Percentiles rank a stretch among this genome's conserved stretches.
These are phyloP conservation scores for Calonectria henricotiae DNA, from an alignment of 2,329 filamentous ascomycete genomes.

Conservation along the genomic window DNA sequence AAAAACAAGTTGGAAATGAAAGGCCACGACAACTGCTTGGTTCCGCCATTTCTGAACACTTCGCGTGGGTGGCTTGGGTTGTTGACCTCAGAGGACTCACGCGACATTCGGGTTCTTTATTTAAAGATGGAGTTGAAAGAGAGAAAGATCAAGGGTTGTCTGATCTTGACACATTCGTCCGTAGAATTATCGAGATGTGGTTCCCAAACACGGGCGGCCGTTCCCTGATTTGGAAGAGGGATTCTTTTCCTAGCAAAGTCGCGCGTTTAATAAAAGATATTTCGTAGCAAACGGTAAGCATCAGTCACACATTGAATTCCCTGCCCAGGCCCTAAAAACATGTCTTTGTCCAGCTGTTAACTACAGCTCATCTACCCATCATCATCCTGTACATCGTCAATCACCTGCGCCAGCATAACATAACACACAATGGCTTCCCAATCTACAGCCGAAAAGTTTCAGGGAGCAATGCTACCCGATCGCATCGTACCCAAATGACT, in stretches of 20 bases:
- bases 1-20: not conserved
- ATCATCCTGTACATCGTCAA: constrained; percentile 7
- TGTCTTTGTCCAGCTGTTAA: not conserved
- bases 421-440: constrained; percentile 35
- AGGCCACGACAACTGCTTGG: not conserved
- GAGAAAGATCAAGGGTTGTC: not conserved
- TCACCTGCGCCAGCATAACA: constrained; percentile 17
- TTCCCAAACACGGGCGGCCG: not conserved
- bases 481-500: constrained; percentile 54
- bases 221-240: not conserved
- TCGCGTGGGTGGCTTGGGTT: not conserved
- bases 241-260: not conserved
- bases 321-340: not conserved
- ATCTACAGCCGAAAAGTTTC: constrained; percentile 28
- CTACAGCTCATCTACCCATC: not conserved
- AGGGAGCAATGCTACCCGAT: constrained; percentile 41
- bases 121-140: not conserved
- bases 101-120: not conserved
- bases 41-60: not conserved
- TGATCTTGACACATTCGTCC: not conserved
- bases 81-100: not conserved
- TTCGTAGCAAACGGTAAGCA: constrained; percentile 3
- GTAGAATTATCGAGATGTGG: not conserved
- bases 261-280: not conserved
- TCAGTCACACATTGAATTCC: not conserved